Evolutionary conservation across 345 rosid genomes (phyloP).

Genomic region (Corchorus capsularis): DNA sequence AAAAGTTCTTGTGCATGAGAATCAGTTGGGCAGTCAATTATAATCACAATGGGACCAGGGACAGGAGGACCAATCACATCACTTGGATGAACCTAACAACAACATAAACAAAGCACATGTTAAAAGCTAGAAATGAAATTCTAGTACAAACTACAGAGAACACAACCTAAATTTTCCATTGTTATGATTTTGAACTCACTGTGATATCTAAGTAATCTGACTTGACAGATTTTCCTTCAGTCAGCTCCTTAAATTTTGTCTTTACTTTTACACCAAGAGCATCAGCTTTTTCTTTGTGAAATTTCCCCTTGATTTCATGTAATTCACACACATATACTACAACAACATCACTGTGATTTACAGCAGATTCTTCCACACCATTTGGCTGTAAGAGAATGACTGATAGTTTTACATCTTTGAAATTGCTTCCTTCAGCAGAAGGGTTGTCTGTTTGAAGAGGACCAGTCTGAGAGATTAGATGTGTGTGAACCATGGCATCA

Average conservation of each 20-base stretch:
- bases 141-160: not conserved
- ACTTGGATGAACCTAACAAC: conserved; percentile 73
- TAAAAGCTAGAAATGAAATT: not conserved
- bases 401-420: too few species aligned
- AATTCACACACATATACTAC: too few species aligned
- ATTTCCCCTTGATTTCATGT: too few species aligned
- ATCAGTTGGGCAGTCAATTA: conserved; percentile 84
- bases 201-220: conserved; percentile 59
- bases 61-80: conserved; percentile 92
- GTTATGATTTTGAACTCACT: conserved; percentile 42
- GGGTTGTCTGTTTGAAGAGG: not conserved
- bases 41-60: conserved; percentile 80
- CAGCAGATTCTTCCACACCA: too few species aligned
- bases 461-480: conserved; percentile 44
- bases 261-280: conserved; percentile 76
- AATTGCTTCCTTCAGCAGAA: not conserved
- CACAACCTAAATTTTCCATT: not conserved
- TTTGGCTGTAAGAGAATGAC: too few species aligned
- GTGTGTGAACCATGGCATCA: conserved; percentile 91
- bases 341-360: too few species aligned
- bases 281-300: conserved; percentile 48
- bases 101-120: conserved; percentile 2
- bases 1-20: conserved; percentile 52
- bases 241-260: conserved; percentile 68
- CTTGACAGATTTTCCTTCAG: conserved; percentile 72